Percentiles rank a stretch among this genome's conserved stretches.
Conservation (phyloP, 495 filamentous ascomycete species). For the Penicillium paxilli region DNA sequence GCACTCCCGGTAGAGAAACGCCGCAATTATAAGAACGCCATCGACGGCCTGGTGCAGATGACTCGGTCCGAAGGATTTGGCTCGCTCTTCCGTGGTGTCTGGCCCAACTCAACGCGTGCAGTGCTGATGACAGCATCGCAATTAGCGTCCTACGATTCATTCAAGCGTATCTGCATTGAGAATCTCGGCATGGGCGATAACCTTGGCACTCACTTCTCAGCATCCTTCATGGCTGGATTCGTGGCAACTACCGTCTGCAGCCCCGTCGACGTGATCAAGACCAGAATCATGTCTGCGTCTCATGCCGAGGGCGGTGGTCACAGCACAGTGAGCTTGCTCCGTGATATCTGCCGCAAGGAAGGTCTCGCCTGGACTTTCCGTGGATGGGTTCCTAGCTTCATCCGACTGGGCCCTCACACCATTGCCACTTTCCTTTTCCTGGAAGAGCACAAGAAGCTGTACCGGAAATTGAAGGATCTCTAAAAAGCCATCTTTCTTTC, state of each 20-base stretch:
- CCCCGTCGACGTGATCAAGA: constrained; percentile 97
- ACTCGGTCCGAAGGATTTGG: constrained; percentile 70
- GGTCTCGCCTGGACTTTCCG: constrained; percentile 89
- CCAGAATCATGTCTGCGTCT: constrained; percentile 81
- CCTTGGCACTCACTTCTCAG: constrained; percentile 80
- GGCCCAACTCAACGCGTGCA: constrained; percentile 87
- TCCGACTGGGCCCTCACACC: constrained; percentile 89
- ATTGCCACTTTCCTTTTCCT: constrained; percentile 94
- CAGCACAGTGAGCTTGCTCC: constrained; percentile 57
- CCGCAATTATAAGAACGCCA: constrained; percentile 84
- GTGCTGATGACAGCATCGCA: constrained; percentile 93
- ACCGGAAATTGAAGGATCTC: constrained; percentile 47
- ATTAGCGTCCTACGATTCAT: constrained; percentile 86
- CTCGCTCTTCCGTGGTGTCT: constrained; percentile 82
- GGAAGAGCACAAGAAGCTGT: constrained; percentile 69
- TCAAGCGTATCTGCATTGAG: constrained; percentile 76
- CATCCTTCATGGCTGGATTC: constrained; percentile 84
- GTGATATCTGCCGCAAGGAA: constrained; percentile 72
- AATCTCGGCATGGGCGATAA: constrained; percentile 71
- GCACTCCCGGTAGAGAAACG: constrained; percentile 71
- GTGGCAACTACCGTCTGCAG: constrained; percentile 94
- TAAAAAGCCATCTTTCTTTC: constrained; percentile 17
- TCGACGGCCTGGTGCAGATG: constrained; percentile 87
- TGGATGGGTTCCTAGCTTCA: constrained; percentile 97
- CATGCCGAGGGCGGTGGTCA: constrained; percentile 51